Evolutionary conservation across 106 monocot species (phyloP).

Genomic region (Narthecium ossifragum): DNA sequence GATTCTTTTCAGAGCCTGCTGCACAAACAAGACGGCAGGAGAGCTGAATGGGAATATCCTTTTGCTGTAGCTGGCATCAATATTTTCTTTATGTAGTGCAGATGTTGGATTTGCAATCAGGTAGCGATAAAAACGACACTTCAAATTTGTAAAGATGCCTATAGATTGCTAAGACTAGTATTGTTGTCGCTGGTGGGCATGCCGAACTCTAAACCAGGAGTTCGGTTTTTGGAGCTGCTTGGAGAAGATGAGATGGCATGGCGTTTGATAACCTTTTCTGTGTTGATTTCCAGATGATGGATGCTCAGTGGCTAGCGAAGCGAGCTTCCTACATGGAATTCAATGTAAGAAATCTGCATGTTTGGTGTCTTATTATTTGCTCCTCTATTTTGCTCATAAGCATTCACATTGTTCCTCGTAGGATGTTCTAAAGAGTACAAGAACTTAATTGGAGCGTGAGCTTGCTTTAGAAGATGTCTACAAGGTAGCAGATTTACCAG

Average conservation of each 20-base stretch:
- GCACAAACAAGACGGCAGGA: constrained; percentile 52
- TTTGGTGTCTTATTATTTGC: neutral
- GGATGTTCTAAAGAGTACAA: constrained; percentile 74
- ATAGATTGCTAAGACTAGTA: neutral
- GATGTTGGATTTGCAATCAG: constrained; percentile 75
- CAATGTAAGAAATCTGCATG: constrained; percentile 25
- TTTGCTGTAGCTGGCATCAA: constrained; percentile 84
- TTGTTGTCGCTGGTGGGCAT: constrained; percentile 21
- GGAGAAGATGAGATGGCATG: constrained; percentile 65
- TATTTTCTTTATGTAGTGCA: constrained; percentile 73
- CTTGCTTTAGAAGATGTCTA: constrained; percentile 60
- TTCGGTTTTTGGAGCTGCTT: constrained; percentile 47
- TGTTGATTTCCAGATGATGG: constrained; percentile 90
- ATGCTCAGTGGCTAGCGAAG: constrained; percentile 91
- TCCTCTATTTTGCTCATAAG: neutral
- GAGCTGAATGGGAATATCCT: constrained; percentile 78
- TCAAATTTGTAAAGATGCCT: neutral
- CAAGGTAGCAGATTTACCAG: constrained; percentile 70
- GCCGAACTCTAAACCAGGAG: constrained; percentile 36
- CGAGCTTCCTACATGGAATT: constrained; percentile 86
- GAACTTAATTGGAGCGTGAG: constrained; percentile 74
- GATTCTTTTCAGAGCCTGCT: constrained; percentile 53
- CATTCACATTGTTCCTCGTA: neutral
- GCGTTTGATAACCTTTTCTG: constrained; percentile 84
- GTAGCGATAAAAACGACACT: constrained; percentile 19